Base-by-base conservation (phyloP, 441 rosid genomes). In the Manihot esculenta region DNA sequence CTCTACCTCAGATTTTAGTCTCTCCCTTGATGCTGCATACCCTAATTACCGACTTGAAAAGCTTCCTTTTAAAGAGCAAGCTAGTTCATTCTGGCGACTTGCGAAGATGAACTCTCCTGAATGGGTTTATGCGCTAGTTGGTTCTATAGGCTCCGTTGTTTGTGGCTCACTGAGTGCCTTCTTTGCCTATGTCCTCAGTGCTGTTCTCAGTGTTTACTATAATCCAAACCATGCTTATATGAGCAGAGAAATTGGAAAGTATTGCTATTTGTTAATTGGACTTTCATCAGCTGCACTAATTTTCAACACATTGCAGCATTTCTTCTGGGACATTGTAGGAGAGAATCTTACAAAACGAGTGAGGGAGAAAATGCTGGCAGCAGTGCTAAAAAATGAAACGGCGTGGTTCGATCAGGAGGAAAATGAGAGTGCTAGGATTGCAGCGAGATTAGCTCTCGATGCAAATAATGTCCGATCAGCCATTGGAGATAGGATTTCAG, bases 361-460 rank as follows among this genome's bases (percentile, higher is more conserved):
- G 74, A 86, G 98, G 56, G 98, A 96, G 75, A 93, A 91, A 83
- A 93, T 96, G 98, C 87, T 96, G 41, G 68, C 84, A 0, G 94
- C 97, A 0, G 96, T 96, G 49, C 91, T 96, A n/a, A 93, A 87
- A 78, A 96, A 96, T 72, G 99, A 96, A 78, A 89, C 93, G 89
- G 97, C 97, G 44, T 96, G 99, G 99, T 96, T 93, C 41, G 99
- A 96, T 83, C 96, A 90, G 75, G 97, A 89, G 75, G 98, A 93
- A 83, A 93, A 96, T 14, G 97, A 93, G 78, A 96, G 99, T 68
- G 94, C 94, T 45, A 89, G 97, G 84, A 86, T 96, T 61, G 80
- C 99, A 6, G 94, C 97, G 24, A 86, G 99, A 74, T 69, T 96
- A 72, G 88, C 98, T 64, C 93, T 92, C 44, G 99, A 96, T 86